Evolutionary conservation across 139 green algal genomes (phyloP).

Genomic region (Trebouxia sp.): DNA sequence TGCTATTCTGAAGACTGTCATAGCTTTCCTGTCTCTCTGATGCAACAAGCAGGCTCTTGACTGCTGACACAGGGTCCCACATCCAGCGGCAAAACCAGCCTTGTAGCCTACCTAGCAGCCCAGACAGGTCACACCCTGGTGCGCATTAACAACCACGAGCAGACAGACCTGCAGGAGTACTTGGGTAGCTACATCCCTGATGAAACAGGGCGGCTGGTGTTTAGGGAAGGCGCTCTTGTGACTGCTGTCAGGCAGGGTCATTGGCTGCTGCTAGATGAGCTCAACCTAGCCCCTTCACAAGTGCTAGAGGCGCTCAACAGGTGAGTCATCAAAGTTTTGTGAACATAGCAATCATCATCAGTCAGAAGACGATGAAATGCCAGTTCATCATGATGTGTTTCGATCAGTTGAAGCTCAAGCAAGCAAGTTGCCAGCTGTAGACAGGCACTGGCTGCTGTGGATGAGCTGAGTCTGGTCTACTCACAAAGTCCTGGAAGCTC

Average conservation of each 20-base stretch:
- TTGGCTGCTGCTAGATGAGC: conserved; percentile 98
- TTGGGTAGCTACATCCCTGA: conserved; percentile 89
- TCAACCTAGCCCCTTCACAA: conserved; percentile 95
- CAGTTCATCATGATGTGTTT: background rate
- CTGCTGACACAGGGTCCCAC: conserved; percentile 99
- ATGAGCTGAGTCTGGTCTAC: no score
- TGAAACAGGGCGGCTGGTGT: conserved; percentile 67
- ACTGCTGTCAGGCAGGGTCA: conserved; percentile 83
- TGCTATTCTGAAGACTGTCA: no score
- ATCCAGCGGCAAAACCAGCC: conserved; percentile 93
- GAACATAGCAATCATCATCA: no score
- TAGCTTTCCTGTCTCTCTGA: no score
- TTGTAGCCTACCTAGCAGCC: conserved; percentile 93
- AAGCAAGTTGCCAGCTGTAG: no score
- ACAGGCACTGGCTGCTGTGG: no score
- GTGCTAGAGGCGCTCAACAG: conserved; percentile 98
- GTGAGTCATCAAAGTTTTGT: conserved; percentile 21
- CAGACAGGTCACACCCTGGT: conserved; percentile 91
- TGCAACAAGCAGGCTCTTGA: no score
- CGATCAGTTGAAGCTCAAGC: background rate
- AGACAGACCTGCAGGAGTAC: conserved; percentile 99
- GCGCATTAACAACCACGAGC: conserved; percentile 99
- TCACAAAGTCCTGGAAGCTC: no score
- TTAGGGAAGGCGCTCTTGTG: conserved; percentile 93
- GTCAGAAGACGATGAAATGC: background rate